These are phyloP conservation scores for Pontederia crassipes DNA, from an alignment of 176 grass and related monocot genomes.

Conservation along the genomic window DNA sequence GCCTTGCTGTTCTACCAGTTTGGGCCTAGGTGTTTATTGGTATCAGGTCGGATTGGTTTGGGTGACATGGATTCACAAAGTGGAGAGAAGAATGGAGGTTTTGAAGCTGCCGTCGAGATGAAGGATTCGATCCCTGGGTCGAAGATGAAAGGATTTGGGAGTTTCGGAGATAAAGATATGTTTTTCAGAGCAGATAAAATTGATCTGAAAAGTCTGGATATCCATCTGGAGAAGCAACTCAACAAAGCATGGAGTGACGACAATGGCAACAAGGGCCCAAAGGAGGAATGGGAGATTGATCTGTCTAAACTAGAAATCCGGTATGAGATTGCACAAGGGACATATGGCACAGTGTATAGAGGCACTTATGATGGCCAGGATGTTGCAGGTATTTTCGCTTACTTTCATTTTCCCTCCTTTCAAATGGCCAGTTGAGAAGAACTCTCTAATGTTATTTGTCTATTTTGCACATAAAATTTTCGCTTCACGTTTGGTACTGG, in stretches of 20 bases:
- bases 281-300: constrained; percentile 81
- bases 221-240: constrained; percentile 65
- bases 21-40: not conserved
- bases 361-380: constrained; percentile 65
- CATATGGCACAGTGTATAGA: constrained; percentile 65
- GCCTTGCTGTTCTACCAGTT: constrained; percentile 8
- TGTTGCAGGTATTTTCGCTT: constrained; percentile 49
- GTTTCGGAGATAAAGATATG: constrained; percentile 43
- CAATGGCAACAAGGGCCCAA: constrained; percentile 21
- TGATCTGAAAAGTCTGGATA: constrained; percentile 63
- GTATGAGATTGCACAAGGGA: constrained; percentile 45
- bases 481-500: no score
- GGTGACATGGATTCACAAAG: not conserved
- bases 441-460: no score
- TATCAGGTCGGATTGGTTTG: constrained; percentile 1
- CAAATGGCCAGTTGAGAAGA: no score
- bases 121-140: not conserved
- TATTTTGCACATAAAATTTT: no score
- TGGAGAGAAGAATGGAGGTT: constrained; percentile 1
- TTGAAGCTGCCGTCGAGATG: not conserved
- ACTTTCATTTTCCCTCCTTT: not conserved
- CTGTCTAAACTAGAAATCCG: constrained; percentile 56
- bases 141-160: constrained; percentile 43
- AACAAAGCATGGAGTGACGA: constrained; percentile 54
- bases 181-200: constrained; percentile 67